Evolutionary conservation across 2,329 filamentous ascomycete genomes (phyloP).

Genomic region (Aspergillus hortae): DNA sequence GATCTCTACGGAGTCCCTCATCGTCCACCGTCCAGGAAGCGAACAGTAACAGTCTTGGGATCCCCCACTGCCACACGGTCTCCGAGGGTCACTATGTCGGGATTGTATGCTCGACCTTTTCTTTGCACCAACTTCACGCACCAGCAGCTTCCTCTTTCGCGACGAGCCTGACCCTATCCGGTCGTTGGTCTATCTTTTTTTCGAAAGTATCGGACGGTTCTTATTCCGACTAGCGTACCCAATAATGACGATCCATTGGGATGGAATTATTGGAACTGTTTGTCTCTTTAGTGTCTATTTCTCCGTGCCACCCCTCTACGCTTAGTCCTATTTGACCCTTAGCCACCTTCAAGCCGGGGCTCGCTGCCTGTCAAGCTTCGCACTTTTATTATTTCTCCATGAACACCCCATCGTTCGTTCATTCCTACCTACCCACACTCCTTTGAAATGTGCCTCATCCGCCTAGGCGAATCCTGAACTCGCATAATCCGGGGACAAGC

Average conservation of each 20-base stretch:
- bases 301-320: neutral
- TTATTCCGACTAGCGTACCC: neutral
- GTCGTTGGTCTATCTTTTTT: neutral
- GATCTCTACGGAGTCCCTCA: neutral
- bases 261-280: neutral
- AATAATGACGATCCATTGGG: neutral
- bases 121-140: neutral
- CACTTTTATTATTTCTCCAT: neutral
- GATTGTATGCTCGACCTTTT: neutral
- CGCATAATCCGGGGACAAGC: neutral
- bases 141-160: neutral
- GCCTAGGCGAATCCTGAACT: neutral
- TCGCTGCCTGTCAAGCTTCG: neutral
- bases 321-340: neutral
- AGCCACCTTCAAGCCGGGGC: neutral
- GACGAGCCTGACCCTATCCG: neutral
- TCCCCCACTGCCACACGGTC: neutral
- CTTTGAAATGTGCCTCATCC: neutral
- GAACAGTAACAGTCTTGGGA: neutral
- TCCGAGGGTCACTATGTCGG: neutral
- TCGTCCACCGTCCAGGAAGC: neutral
- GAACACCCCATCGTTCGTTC: neutral
- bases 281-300: neutral
- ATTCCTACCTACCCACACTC: neutral
- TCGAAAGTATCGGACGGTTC: neutral